Base-by-base conservation (phyloP, 1,139 yeast genomes). In the Yamadazyma atmosphaerica region DNA sequence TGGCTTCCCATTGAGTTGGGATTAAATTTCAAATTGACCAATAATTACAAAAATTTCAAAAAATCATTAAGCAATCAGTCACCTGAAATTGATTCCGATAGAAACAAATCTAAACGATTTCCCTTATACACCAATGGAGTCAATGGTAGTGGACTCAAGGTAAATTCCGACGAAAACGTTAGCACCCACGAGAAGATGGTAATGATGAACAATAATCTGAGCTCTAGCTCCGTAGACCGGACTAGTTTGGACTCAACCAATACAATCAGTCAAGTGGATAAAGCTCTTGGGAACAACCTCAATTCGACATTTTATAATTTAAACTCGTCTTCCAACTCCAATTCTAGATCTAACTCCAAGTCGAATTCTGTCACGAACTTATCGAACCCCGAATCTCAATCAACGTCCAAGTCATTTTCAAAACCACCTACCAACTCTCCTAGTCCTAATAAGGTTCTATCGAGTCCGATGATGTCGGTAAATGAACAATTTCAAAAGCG, bases 1-100 rank as follows among this genome's bases (percentile, higher is more conserved):
- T 84, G 94, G 83, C 64, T 70, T 10, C 92, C 96, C 0, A 61
- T 74, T 12, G 87, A 49, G 32, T 38, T 49, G 26, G 47, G 53
- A 38, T 41, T 45, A 12, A 68, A 77, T 18, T 78, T 73, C 48
- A 76, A 74, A 21, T 60, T 80, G 12, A 70, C 57, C 4, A 47
- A 47, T 17, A 43, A 49, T 16, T 63, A 59, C 41, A 54, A 56
- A 34, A 36, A 34, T 4, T 45, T 60, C 37, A 61, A 58, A 35
- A 49, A 55, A 29, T 34, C 18, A 8, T 28, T 39, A 22, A 5
- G 21, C 14, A 28, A 26, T 3, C 26, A 10, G n/a, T n/a, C 26
- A 4, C 12, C 26, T n/a, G 26, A 23, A 8, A 22, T 19, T 6
- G 22, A 19, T 19, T 19, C 22, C 6, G 22, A 9, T 6, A 19